These are phyloP conservation scores for Dysphania ambrosioides DNA, from an alignment of 148 eudicot species.

Conservation along the genomic window DNA sequence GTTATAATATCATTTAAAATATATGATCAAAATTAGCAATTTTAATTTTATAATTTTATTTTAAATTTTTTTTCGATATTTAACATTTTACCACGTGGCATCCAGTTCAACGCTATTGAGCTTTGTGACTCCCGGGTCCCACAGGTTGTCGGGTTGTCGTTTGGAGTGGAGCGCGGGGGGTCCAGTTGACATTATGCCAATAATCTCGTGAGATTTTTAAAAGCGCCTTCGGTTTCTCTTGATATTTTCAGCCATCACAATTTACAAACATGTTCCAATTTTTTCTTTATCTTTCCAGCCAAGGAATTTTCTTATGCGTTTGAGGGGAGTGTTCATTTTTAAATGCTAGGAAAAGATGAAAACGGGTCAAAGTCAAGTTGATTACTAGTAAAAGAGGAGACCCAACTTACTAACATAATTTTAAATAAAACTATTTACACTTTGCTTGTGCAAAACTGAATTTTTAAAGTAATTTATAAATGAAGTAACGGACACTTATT, in stretches of 20 bases:
- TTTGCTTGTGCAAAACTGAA: too few species aligned
- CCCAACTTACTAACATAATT: too few species aligned
- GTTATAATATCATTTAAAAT: too few species aligned
- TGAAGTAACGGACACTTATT: too few species aligned
- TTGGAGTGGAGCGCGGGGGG: slow-evolving; percentile 32
- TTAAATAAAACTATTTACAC: too few species aligned
- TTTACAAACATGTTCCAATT: not conserved
- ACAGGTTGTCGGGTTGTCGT: slow-evolving; percentile 34
- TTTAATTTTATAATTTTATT: too few species aligned
- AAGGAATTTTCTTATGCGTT: too few species aligned
- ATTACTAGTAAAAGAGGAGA: not conserved
- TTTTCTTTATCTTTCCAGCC: not conserved
- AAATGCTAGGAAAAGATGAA: not conserved
- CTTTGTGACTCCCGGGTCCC: slow-evolving; percentile 26
- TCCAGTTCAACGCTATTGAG: slow-evolving; percentile 15
- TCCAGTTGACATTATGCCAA: slow-evolving; percentile 22
- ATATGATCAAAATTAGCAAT: too few species aligned
- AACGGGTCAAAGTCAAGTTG: not conserved
- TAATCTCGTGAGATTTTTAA: not conserved
- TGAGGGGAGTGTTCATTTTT: not conserved
- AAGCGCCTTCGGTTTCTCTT: not conserved
- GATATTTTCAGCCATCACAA: not conserved
- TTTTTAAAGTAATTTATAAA: too few species aligned
- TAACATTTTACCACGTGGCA: slow-evolving; percentile 11
- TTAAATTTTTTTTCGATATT: too few species aligned